Evolutionary conservation across 306 rosid genomes (phyloP).

Genomic region (Sechiopsis laciniata): DNA sequence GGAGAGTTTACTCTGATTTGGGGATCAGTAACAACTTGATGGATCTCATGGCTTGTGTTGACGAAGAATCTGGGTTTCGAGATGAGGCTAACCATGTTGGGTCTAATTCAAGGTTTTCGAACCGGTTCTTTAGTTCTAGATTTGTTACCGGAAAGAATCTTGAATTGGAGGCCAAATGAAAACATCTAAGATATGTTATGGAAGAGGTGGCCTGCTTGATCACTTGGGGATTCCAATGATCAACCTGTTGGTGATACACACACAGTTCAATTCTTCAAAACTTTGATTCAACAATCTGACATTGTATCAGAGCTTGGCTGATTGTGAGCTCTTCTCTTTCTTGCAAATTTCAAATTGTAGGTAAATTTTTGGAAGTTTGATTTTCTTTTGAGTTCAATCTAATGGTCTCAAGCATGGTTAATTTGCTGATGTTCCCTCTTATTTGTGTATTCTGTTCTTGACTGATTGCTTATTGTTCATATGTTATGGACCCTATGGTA

Average conservation of each 20-base stretch:
- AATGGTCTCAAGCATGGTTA: conserved; percentile 4
- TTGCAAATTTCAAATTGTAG: conserved; percentile 38
- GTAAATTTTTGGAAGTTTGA: conserved; percentile 15
- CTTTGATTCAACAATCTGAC: conserved; percentile 23
- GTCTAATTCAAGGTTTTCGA: conserved; percentile 35
- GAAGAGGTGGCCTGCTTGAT: conserved; percentile 21
- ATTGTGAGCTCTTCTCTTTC: conserved; percentile 43
- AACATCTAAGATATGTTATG: conserved; percentile 34
- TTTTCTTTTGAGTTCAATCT: conserved; percentile 12
- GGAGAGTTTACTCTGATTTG: conserved; percentile 84
- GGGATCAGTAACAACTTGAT: conserved; percentile 81
- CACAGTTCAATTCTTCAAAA: conserved; percentile 28
- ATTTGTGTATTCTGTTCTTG: conserved; percentile 35
- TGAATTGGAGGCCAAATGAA: conserved; percentile 35
- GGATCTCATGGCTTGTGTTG: conserved; percentile 83
- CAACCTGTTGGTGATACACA: conserved; percentile 30
- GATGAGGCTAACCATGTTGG: conserved; percentile 37
- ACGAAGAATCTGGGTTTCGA: conserved; percentile 48
- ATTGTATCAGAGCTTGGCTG: conserved; percentile 22
- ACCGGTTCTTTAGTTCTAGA: conserved; percentile 46
- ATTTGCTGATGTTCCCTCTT: conserved; percentile 16
- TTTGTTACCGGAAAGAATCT: conserved; percentile 65
- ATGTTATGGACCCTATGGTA: conserved; percentile 30
- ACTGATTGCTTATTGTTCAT: conserved; percentile 41
- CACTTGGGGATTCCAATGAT: conserved; percentile 33